These are phyloP conservation scores for Entamoeba nuttalli DNA, from an alignment of 208 protist species.

Conservation along the genomic window DNA sequence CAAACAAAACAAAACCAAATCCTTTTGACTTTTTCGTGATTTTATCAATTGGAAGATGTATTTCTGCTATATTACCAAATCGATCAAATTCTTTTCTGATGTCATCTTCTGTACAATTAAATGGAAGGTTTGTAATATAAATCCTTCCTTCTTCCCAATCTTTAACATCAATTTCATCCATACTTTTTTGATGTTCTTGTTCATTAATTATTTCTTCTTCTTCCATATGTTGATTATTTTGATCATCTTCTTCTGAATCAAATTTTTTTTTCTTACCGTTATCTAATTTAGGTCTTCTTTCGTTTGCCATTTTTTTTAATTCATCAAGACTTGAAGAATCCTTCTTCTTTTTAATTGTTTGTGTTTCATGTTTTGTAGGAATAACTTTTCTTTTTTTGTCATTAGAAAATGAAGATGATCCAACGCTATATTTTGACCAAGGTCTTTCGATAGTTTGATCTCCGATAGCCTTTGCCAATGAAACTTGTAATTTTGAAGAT, in stretches of 20 bases:
- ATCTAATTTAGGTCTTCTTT: background rate
- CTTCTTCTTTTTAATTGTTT: conserved; percentile 10
- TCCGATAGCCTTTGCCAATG: conserved; percentile 35
- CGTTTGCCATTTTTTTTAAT: background rate
- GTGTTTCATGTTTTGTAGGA: conserved; percentile 6
- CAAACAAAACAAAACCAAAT: conserved; percentile 68
- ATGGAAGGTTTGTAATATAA: conserved; percentile 79
- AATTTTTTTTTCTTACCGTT: background rate
- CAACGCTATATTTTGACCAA: conserved; percentile 55
- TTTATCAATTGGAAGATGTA: conserved; percentile 74
- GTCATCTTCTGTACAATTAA: conserved; percentile 72
- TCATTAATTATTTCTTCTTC: background rate
- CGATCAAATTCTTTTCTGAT: conserved; percentile 49
- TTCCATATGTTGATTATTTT: background rate
- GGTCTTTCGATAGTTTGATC: conserved; percentile 26
- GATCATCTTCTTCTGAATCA: background rate
- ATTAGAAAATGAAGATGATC: conserved; percentile 36
- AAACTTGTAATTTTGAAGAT: conserved; percentile 60
- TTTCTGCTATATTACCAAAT: conserved; percentile 43
- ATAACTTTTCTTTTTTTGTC: background rate
- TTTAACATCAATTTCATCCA: conserved; percentile 30
- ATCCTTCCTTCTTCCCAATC: conserved; percentile 61
- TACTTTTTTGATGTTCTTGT: background rate
- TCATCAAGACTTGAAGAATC: background rate
- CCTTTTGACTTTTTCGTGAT: conserved; percentile 71